These are phyloP conservation scores for Royoungia palumana DNA, from an alignment of 768 basidiomycete species.

Conservation along the genomic window DNA sequence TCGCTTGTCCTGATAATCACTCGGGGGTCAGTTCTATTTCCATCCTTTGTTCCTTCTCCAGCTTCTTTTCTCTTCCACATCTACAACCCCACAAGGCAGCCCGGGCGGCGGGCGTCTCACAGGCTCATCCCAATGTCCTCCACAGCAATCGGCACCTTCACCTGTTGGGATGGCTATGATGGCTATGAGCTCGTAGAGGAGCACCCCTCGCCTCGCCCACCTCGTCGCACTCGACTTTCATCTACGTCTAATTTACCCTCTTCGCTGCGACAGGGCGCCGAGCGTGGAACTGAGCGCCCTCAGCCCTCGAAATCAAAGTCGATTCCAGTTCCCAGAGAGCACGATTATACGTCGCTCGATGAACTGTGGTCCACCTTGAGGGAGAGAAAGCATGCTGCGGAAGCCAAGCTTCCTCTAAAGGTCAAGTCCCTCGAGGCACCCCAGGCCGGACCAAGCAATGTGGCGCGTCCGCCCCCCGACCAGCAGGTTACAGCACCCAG, in stretches of 20 bases:
- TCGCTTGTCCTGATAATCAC: conserved; percentile 32
- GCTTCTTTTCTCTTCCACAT: conserved; percentile 17
- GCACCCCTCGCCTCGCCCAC: conserved; percentile 12
- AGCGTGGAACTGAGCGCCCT: conserved; percentile 22
- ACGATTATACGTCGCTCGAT: conserved; percentile 41
- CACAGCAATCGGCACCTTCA: conserved; percentile 33
- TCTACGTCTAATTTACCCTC: conserved; percentile 18
- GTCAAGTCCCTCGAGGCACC: conserved; percentile 59
- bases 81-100: conserved; percentile 19
- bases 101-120: conserved; percentile 18
- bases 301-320: conserved; percentile 15
- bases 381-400: conserved; percentile 59
- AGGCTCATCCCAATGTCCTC: conserved; percentile 26
- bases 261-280: conserved; percentile 10
- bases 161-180: conserved; percentile 33
- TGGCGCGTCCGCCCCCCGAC: conserved; percentile 24
- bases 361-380: conserved; percentile 66
- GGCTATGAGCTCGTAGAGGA: conserved; percentile 23
- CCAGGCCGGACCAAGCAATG: conserved; percentile 18
- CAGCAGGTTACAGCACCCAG: conserved; percentile 20
- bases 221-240: conserved; percentile 20
- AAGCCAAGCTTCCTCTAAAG: conserved; percentile 67
- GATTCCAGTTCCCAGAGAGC: conserved; percentile 15
- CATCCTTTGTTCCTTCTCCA: conserved; percentile 12
- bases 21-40: conserved; percentile 28